These are phyloP conservation scores for Pichia kluyveri DNA, from an alignment of 805 yeast genomes.

Conservation along the genomic window DNA sequence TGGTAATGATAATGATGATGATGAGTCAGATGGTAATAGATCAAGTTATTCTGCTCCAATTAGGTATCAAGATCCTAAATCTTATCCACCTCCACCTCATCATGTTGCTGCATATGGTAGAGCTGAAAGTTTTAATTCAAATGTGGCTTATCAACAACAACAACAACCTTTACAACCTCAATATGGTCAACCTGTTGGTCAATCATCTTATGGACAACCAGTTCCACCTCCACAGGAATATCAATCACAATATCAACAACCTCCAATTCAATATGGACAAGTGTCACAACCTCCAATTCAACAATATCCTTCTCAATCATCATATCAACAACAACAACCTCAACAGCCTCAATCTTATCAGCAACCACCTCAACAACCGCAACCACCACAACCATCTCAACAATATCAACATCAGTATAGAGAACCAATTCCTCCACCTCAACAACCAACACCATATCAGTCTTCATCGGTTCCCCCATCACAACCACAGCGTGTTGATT, in stretches of 20 bases:
- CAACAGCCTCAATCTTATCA: not conserved
- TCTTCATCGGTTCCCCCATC: too few species aligned
- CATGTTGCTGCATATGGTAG: conserved; percentile 8
- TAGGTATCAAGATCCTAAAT: conserved; percentile 15
- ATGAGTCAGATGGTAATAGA: conserved; percentile 1
- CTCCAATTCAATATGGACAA: not conserved
- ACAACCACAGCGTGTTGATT: too few species aligned
- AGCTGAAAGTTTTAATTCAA: conserved; percentile 12
- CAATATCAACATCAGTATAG: conserved; percentile 6
- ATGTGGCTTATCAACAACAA: not conserved
- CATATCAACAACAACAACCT: not conserved
- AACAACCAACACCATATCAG: conserved; percentile 5
- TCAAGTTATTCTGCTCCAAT: conserved; percentile 11
- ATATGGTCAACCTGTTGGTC: not conserved
- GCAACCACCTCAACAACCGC: conserved; percentile 7
- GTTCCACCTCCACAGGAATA: conserved; percentile 7
- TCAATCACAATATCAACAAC: conserved; percentile 3
- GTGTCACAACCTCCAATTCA: not conserved
- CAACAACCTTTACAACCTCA: not conserved
- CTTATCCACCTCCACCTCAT: conserved; percentile 14
- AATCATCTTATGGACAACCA: conserved; percentile 5
- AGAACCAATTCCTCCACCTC: not conserved
- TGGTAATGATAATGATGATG: conserved; percentile 1
- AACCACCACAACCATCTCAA: conserved; percentile 3
- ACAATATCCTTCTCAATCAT: conserved; percentile 2